phyloP scores from a whole-genome alignment of 768 basidiomycete species.

The Tylopilus rubrobrunneus region DNA sequence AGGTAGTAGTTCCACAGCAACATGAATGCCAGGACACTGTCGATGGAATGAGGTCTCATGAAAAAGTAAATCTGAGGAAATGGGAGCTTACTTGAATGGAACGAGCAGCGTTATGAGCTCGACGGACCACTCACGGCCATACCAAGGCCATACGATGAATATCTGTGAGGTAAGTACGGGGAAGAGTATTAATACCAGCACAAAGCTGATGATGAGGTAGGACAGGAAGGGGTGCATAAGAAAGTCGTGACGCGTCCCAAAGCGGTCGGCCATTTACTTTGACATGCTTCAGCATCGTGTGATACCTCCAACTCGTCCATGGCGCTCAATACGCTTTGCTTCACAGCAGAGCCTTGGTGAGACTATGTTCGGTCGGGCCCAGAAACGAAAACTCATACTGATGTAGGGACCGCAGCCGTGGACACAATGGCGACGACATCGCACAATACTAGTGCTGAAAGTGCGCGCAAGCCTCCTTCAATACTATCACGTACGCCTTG shows the following conservation, averaged over 20 bases:
- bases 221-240: constrained; percentile 49
- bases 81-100: constrained; percentile 82
- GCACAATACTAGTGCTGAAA: neutral
- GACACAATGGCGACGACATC: neutral
- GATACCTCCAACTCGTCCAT: constrained; percentile 2
- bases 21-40: constrained; percentile 69
- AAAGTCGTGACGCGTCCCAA: constrained; percentile 8
- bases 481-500: constrained; percentile 22
- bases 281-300: constrained; percentile 19
- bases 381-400: neutral
- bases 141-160: constrained; percentile 93
- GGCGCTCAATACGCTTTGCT: constrained; percentile 7
- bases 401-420: constrained; percentile 4
- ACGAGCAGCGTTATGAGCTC: constrained; percentile 72
- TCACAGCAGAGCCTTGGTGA: constrained; percentile 4
- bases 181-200: constrained; percentile 74
- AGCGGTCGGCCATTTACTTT: neutral
- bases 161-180: constrained; percentile 88
- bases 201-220: constrained; percentile 61
- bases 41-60: neutral
- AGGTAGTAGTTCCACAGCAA: constrained; percentile 88
- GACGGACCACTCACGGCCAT: constrained; percentile 67
- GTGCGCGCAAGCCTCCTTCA: neutral
- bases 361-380: neutral
- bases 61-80: constrained; percentile 2